Base-by-base conservation (phyloP, 176 grass and related monocot genomes). In the Cenchrus purpureus region DNA sequence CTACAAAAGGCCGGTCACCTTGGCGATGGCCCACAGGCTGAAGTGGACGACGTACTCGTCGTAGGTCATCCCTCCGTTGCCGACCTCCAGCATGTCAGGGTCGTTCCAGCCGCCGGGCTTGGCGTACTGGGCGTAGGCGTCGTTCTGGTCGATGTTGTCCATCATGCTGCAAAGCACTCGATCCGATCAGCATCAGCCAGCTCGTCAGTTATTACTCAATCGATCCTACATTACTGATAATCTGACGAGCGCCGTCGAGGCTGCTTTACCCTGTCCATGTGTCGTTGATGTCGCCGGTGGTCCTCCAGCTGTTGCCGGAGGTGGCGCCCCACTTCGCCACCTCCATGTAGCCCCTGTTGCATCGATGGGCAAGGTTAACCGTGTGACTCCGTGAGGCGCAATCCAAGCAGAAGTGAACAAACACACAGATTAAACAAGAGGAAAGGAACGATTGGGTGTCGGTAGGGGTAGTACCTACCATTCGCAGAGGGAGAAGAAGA, bases 1-100 rank as follows among this genome's bases (percentile, higher is more conserved):
- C 34, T 34, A 61, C 8, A 10, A 19, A 68, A 68, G 14, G 6
- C 37, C 71, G 14, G 8, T 29, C 71, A 97, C 92, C 90, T 97
- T 97, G 20, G 92, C 91, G 69, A 94, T 78, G 12, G 86, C 90
- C 92, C 92, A 97, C 1, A 97, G 59, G 88, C 95, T 94, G 80
- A 97, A 91, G 34, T 97, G 94, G 25, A 92, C 92, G 52, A 92
- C 59, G 53, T 94, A 97, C 79, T 97, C 92, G 71, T 87, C 45
- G 19, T 89, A 57, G n/a, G 73, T 43, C 92, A 97, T 94, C 10
- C 88, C 88, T 63, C 95, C 95, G 83, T 94, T 97, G 50, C 95
- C 95, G 43, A 97, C 89, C 86, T 97, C 95, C 0, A 97, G 92
- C 95, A 97, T 90, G 66, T 93, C 91, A 82, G 91, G 91, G 29